A percentile compares a stretch with the other conserved stretches of the same genome.
phyloP scores from a whole-genome alignment of 352 stramenopile genomes.

The Pythium pyrilobum region DNA sequence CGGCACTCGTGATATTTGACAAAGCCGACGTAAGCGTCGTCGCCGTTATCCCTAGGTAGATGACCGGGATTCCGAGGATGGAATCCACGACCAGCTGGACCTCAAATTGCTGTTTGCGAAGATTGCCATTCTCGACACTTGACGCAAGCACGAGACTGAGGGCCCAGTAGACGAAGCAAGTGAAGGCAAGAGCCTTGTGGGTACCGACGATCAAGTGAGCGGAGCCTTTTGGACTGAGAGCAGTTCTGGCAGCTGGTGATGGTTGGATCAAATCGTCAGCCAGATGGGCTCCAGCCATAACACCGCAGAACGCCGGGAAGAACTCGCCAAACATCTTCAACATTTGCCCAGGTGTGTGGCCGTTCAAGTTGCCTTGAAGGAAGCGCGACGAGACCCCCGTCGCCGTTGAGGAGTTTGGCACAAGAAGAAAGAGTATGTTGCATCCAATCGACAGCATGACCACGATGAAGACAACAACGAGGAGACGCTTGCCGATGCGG shows the following conservation, averaged over 20 bases:
- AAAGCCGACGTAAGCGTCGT: constrained; percentile 42
- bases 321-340: constrained; percentile 37
- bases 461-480: constrained; percentile 34
- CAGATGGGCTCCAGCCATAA: constrained; percentile 31
- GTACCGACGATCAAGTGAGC: constrained; percentile 35
- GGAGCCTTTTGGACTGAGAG: neutral
- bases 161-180: constrained; percentile 25
- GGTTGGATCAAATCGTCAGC: constrained; percentile 19
- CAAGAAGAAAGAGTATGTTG: constrained; percentile 31
- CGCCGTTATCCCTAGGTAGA: constrained; percentile 35
- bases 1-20: constrained; percentile 37
- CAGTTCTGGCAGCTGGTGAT: neutral
- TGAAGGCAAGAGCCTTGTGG: constrained; percentile 38
- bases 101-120: constrained; percentile 29
- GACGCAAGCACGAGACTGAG: constrained; percentile 29
- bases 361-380: constrained; percentile 25
- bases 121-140: constrained; percentile 22
- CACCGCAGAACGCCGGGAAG: constrained; percentile 39
- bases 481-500: constrained; percentile 13
- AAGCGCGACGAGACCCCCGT: constrained; percentile 25
- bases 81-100: constrained; percentile 42
- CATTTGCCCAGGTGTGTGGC: constrained; percentile 11
- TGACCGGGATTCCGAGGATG: constrained; percentile 33
- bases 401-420: constrained; percentile 19
- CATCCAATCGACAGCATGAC: constrained; percentile 29